phyloP scores from a whole-genome alignment of 2,329 filamentous ascomycete genomes.

The Emmonsiellopsis sp. region DNA sequence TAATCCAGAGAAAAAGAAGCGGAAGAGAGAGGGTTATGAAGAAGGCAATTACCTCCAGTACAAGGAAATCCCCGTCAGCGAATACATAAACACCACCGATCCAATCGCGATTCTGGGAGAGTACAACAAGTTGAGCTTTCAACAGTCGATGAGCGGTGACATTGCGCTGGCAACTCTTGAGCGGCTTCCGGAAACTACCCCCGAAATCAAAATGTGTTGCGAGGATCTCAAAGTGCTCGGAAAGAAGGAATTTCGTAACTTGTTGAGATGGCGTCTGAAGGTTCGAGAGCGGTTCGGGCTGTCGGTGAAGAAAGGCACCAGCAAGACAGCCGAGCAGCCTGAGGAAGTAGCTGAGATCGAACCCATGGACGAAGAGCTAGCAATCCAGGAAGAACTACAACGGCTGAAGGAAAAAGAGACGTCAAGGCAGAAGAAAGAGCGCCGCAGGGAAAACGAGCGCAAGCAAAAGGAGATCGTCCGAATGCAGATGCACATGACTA shows the following conservation, averaged over 20 bases:
- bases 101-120: conserved; percentile 85
- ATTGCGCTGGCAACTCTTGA: conserved; percentile 78
- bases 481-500: conserved; percentile 95
- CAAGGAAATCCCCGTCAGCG: conserved; percentile 78
- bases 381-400: conserved; percentile 79
- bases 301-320: conserved; percentile 55
- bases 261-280: conserved; percentile 81
- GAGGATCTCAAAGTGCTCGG: conserved; percentile 81
- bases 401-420: conserved; percentile 69
- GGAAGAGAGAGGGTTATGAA: conserved; percentile 95
- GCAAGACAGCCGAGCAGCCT: conserved; percentile 38
- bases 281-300: conserved; percentile 88
- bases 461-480: conserved; percentile 93
- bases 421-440: conserved; percentile 69
- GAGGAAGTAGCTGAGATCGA: conserved; percentile 76
- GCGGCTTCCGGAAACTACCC: conserved; percentile 75
- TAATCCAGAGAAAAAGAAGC: conserved; percentile 94
- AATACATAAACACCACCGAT: conserved; percentile 89
- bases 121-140: conserved; percentile 75
- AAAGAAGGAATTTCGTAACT: conserved; percentile 83
- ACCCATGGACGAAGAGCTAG: conserved; percentile 88
- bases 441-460: conserved; percentile 79
- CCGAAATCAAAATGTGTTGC: conserved; percentile 71
- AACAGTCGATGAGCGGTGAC: conserved; percentile 69
- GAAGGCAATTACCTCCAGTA: conserved; percentile 90